These are phyloP conservation scores for Naegleria fowleri DNA, from an alignment of 208 protist species.

Conservation along the genomic window DNA sequence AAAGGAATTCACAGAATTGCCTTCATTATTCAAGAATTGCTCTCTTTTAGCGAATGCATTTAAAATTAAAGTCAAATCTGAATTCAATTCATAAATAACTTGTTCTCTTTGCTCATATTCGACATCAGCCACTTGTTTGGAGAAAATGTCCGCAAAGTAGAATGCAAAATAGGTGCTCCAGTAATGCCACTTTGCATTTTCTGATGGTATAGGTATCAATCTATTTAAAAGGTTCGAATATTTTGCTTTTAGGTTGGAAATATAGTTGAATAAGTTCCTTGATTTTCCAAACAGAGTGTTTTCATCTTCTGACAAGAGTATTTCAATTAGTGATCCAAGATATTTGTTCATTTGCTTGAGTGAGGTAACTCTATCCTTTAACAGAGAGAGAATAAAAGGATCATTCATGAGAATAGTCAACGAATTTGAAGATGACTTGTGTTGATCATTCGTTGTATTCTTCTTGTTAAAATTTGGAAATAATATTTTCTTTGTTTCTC, in stretches of 20 bases:
- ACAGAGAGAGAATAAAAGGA: neutral
- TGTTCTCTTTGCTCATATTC: neutral
- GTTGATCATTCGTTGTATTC: neutral
- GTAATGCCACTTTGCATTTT: neutral
- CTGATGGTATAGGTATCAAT: neutral
- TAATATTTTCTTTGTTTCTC: neutral
- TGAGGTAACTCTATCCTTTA: neutral
- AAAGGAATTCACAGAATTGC: no score
- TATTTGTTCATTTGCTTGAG: neutral
- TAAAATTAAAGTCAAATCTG: neutral
- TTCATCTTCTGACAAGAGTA: neutral
- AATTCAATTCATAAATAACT: neutral
- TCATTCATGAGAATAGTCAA: neutral
- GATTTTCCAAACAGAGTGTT: neutral
- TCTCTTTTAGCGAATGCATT: neutral
- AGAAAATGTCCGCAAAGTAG: neutral
- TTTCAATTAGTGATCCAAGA: neutral
- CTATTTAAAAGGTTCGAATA: neutral
- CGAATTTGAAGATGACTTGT: neutral
- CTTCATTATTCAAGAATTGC: no score
- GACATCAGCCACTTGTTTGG: neutral
- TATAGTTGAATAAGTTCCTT: neutral
- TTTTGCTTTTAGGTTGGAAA: neutral
- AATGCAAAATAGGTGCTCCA: neutral
- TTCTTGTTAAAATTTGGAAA: neutral